Base-by-base conservation (phyloP, 345 rosid species). In the Durio zibethinus region DNA sequence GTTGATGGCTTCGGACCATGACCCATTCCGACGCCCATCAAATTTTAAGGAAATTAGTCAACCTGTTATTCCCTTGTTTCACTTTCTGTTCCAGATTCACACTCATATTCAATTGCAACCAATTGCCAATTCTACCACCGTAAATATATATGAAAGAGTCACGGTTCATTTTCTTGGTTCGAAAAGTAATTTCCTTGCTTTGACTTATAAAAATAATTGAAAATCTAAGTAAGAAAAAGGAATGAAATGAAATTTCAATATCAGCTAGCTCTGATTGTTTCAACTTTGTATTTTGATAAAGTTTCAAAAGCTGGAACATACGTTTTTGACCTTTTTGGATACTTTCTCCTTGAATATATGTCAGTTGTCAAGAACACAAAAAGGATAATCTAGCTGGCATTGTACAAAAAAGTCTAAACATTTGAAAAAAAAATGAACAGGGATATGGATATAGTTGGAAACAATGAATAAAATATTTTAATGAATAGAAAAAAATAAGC, bases 201-300 rank as follows among this genome's bases (percentile, higher is more conserved):
- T 65, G 72, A 66, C 45, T 66, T 21, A 47, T 2, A 5, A 43
- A 67, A 45, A 45, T 4, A 63, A 61, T 21, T 43, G 38, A 27
- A 45, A 25, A 27, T 69, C 33, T 4, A 21, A 14, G 14, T 9
- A n/a, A 23, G 27, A 23, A 23, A n/a, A 23, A 23, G 9, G 9
- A 31, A 61, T 60, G 27, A 18, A 3, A 65, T 10, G 48, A 65
- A 65, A 65, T 65, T 65, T 38, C 48, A 65, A 54, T 18, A 52
- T 29, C 64, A 73, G 78, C 54, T 20, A 72, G 70, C 76, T 78
- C 56, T 81, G 86, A 83, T 76, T 63, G 56, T 57, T 80, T 84
- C 84, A 63, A 68, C 68, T 59, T 73, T 77, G 60, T 63, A 16
- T 9, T 12, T 25, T 7, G 70, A 29, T 33, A 33, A 40, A 77